Base-by-base conservation (phyloP, 2,329 filamentous ascomycete species). In the Pleoardoris graminearum region DNA sequence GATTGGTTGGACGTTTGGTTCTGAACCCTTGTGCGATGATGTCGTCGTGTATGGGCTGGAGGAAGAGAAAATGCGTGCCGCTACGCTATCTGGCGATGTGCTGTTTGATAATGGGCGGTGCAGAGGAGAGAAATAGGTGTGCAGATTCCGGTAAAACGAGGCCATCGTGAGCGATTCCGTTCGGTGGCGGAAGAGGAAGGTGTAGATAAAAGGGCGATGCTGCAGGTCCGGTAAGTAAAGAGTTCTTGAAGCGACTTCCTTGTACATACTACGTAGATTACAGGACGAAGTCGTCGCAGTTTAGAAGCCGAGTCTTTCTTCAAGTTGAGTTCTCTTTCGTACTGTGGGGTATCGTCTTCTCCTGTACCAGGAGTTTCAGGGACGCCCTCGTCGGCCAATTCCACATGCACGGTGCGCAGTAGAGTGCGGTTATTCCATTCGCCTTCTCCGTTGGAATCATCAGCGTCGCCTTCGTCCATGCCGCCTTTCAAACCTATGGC, bases 201-300 rank as follows among this genome's bases (percentile, higher is more conserved):
- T 83, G 68, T 89, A 92, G 42, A 93, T 82, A 71, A 93, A 93
- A 0, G 90, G 90, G 21, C 81, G 82, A 68, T 86, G 77, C 70
- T 74, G 44, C n/a, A 32, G 7, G 7, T 5, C 29, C 19, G 12
- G 44, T 54, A n/a, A 47, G 48, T 25, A 43, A 6, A 21, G 5
- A 16, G 19, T 12, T 12, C 23, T 17, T 2, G 11, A n/a, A 5
- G 7, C 3, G 19, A 3, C 3, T 1, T 7, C 1, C 2, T 14
- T 3, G 10, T 16, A 62, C 72, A 48, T 61, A 75, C 85, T 39
- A 87, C 82, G 66, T 91, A 92, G 44, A 91, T 82, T 6, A 91
- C 81, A 1, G 90, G 86, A 0, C 86, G 83, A 36, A 91, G 71
- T 21, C 78, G 63, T 8, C 62, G 58, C 7, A 68, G 47, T 7